Conservation (phyloP, 2,329 filamentous ascomycete genomes). For the Didymella exigua region DNA sequence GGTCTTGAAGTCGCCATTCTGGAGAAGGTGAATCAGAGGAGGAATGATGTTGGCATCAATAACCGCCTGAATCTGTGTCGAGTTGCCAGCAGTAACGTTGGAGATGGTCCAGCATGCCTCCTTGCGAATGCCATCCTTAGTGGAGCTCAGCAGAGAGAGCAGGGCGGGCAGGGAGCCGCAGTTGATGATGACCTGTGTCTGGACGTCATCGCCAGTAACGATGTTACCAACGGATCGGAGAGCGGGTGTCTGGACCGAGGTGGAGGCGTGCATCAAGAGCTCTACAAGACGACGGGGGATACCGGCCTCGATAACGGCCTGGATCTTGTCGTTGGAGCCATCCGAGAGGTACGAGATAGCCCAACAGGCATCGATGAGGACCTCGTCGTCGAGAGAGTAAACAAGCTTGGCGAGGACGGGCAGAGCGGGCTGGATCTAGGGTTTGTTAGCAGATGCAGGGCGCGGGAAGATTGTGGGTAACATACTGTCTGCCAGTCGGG, state of each 20-base stretch:
- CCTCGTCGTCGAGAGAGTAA: conserved; percentile 97
- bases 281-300: conserved; percentile 96
- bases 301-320: conserved; percentile 97
- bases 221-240: conserved; percentile 98
- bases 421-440: conserved; percentile 87
- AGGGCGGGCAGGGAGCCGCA: conserved; percentile 90
- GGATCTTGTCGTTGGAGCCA: conserved; percentile 98
- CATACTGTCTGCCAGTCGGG: conserved; percentile 95
- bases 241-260: conserved; percentile 95
- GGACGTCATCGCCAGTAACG: conserved; percentile 96
- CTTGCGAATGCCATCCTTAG: conserved; percentile 98
- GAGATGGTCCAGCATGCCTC: conserved; percentile 99
- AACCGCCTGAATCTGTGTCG: conserved; percentile 94
- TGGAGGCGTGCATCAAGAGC: conserved; percentile 96
- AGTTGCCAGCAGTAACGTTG: conserved; percentile 98
- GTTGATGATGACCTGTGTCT: conserved; percentile 99
- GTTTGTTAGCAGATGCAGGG: conserved; percentile 10
- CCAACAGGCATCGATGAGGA: conserved; percentile 99
- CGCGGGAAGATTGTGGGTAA: background rate
- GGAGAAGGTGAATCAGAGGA: conserved; percentile 92
- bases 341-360: conserved; percentile 98
- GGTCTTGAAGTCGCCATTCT: conserved; percentile 98
- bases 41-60: conserved; percentile 97
- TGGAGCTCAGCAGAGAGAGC: conserved; percentile 91
- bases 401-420: conserved; percentile 96